Evolutionary conservation across 2,329 filamentous ascomycete genomes (phyloP).

Genomic region (Fonsecaea nubica): DNA sequence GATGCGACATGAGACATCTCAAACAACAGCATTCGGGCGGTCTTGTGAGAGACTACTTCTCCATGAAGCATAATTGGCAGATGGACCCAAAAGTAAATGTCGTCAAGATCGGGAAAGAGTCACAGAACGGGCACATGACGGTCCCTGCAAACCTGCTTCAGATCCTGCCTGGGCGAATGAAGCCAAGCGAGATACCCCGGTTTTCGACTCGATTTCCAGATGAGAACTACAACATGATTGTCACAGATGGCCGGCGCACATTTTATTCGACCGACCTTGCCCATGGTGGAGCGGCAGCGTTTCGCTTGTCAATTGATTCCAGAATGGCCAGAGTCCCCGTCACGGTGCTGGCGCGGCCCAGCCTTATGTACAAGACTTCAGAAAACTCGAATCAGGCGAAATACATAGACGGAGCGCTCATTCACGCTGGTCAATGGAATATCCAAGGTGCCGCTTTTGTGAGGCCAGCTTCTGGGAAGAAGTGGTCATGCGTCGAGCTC

Average conservation of each 20-base stretch:
- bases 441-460: background rate
- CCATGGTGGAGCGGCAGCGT: background rate
- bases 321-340: background rate
- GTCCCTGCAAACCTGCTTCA: background rate
- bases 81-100: background rate
- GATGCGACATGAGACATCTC: background rate
- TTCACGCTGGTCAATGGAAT: background rate
- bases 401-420: background rate
- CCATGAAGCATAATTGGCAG: background rate
- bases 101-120: slow-evolving; percentile 8
- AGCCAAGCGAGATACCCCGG: background rate
- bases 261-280: background rate
- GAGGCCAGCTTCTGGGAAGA: background rate
- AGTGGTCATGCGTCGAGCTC: slow-evolving; percentile 19
- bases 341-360: background rate
- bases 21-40: background rate
- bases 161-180: background rate
- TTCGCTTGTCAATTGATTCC: background rate
- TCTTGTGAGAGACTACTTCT: background rate
- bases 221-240: background rate
- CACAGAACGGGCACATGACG: background rate
- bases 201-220: background rate
- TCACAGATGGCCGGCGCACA: background rate
- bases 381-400: background rate
- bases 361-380: background rate